Evolutionary conservation across 2,329 filamentous ascomycete genomes (phyloP), one percentile per base, ranked within the genome.

Genomic region (Grosmannia serpens): DNA sequence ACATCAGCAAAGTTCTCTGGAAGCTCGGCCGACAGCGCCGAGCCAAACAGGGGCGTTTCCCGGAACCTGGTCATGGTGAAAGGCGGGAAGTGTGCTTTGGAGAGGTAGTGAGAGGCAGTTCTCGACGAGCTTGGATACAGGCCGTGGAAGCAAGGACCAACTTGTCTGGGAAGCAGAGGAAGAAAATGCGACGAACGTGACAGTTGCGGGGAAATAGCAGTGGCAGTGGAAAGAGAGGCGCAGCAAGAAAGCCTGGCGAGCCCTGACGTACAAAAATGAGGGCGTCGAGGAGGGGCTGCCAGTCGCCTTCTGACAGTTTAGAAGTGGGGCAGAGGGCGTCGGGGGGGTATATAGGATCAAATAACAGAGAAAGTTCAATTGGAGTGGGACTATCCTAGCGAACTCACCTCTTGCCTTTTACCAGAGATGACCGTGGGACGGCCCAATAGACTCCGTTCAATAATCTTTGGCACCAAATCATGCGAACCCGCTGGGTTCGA

Each of bases 1-100:
- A 89, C 85, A 67, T 91, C 88, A 64, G 81, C 81, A 70, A 88
- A 89, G 62, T 77, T 78, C 56, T 75, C 70, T 17, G 88, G 88
- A 17, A 91, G 74, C 61, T 89, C 85, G 66, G 79, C 82, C 63
- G 79, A 76, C 62, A 91, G 81, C 61, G 87, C 87, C 68, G 86
- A 87, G 68, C 87, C 88, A 68, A 85, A 91, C 53, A 91, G 82
- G 58, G 80, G 75, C 53, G 79, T 84, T 65, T 68, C 76, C 61
- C 74, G 75, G 71, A 80, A 89, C 22, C 60, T 31, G 63, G 81
- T 72, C 78, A 80, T 83, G 58, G 55, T 70, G 61, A 41, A 9
- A 9, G 52, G n/a, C 11, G 22, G 52, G 29, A n/a, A 24, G 6
- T 9, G 10, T 9, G n/a, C 22, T 6, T 22, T 9, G 27, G 13